Base-by-base conservation (phyloP, 371 early-diverging fungal species). In the Racocetra persica region DNA sequence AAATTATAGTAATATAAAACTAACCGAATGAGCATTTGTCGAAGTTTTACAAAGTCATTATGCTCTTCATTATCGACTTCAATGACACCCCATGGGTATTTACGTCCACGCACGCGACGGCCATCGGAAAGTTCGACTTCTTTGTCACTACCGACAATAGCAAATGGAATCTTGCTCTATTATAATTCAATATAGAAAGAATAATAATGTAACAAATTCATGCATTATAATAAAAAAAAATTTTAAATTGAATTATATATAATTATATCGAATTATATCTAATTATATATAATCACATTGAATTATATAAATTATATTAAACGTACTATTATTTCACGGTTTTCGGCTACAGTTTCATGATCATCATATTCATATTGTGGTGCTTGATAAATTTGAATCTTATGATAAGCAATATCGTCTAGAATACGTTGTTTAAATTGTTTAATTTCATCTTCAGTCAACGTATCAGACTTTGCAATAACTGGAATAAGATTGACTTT, bases 401-500 rank as follows among this genome's bases (percentile, higher is more conserved):
- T 94, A 89, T 98, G 92, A 85, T 91, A 91, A 80, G 91, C 91
- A 85, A 99, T 95, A 87, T 98, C 97, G 78, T 95, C 94, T 82
- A 96, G 86, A 78, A 99, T 97, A 82, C 96, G 89, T 84, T 91
- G 86, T 91, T 99, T 99, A 89, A 98, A 97, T 6, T 89, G 88
- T 82, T 88, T 91, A 59, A 99, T 90, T 90, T 99, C 99, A 67
- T 96, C 95, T 78, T 95, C 92, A 60, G 99, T 99, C 87, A 99
- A 89, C 62, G 97, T 98, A 84, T 99, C 99, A 20, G 98, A 92
- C 84, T 99, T 98, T 82, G 99, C 96, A 84, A 99, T 97, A 52
- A 99, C 95, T 20, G 99, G 99, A 82, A 99, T 96, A 82, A 99
- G 89, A 87, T 99, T 99, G 84, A 98, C 98, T 83, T 95, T 92